Base-by-base conservation (phyloP, 208 protist genomes). In the Crithidia thermophila region DNA sequence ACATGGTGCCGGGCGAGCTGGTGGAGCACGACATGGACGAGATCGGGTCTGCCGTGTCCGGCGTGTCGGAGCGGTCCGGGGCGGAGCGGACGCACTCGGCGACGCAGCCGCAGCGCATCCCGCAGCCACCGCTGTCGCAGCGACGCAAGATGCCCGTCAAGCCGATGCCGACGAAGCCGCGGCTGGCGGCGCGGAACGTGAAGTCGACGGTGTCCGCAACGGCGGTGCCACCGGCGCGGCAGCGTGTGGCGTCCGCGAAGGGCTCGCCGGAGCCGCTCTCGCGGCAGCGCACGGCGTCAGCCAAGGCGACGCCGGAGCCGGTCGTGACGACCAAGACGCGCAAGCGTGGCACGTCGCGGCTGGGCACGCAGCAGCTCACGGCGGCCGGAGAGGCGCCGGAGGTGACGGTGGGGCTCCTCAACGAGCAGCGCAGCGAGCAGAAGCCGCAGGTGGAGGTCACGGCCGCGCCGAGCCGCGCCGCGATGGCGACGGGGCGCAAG, bases 1-100 rank as follows among this genome's bases (percentile, higher is more conserved):
- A 87, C 31, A 39, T 74, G 34, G 36, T 58, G 10, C 67, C 69
- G 2, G 78, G 81, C 10, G 84, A 90, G 50, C 14, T 90, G 34
- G 67, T 78, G 23, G 80, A 90, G 58, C 49, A 72, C 7, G 75
- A 68, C 40, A 58, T 66, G 42, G 79, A 82, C 14, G 37, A 62
- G 37, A 50, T 62, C 47, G 28, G 21, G 28, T 49, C 45, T 4
- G 47, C n/a, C 20, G 33, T 34, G 25, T 25, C 51, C 7, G 25
- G 10, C 9, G 31, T 42, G 23, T 37, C 51, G 33, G 51, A 57
- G 28, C 5, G 18, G 6, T 3, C 18, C 51, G 18, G 9, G 2
- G 33, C 23, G 1, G 14, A 27, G 31, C 5, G 18, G 31, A 23
- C 51, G 14, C 51, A 27, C 1, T 28, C 51, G 5, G 31, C 16